Evolutionary conservation across 2,329 filamentous ascomycete genomes (phyloP), one percentile per base, ranked within the genome.

Genomic region (Chaetoscypha palmicola): DNA sequence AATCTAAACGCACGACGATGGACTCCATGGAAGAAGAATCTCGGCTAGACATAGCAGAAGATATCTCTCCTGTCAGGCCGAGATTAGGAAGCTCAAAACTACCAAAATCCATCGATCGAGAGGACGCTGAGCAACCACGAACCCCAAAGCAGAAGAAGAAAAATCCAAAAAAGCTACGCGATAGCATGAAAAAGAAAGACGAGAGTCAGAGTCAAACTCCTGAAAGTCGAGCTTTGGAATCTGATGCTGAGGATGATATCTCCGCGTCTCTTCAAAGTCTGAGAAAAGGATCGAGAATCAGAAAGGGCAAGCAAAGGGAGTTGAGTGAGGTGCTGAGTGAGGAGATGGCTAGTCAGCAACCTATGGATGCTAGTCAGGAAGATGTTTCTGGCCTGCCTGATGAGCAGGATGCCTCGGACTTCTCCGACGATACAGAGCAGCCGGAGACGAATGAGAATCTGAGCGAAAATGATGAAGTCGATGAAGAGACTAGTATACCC

Each of bases 131-230:
- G 8, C 20, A 33, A 11, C 14, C 17, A 19, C 8, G 23, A 28
- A 33, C 14, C 34, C 36, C 22, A 4, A 22, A 26, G 22, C 20
- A 11, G 24, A 22, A 26, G 22, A 17, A 11, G 24, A 34, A 26
- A 23, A 41, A 31, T 20, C 42, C 17, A 31, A 48, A 33, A 20
- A 51, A 49, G 14, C 38, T 49, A 22, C 38, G 48, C 20, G 31
- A 49, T 14, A 41, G 41, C 3, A 55, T 55, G 50, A 43, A 45
- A 24, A 26, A 36, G 10, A 19, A 33, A 9, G 49, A 40, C 8
- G 48, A 49, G 10, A 45, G 30, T 22, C 37, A 47, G 36, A 48
- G 44, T 37, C 49, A 49, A 35, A 43, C 46, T n/a, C 5, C 40
- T 11, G 9, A 8, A 1, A 14, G 12, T 22, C 38, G 17, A 9